Conservation (phyloP, 225 moss, liverwort and hornwort species). For the Pseudisothecium myosuroides region DNA sequence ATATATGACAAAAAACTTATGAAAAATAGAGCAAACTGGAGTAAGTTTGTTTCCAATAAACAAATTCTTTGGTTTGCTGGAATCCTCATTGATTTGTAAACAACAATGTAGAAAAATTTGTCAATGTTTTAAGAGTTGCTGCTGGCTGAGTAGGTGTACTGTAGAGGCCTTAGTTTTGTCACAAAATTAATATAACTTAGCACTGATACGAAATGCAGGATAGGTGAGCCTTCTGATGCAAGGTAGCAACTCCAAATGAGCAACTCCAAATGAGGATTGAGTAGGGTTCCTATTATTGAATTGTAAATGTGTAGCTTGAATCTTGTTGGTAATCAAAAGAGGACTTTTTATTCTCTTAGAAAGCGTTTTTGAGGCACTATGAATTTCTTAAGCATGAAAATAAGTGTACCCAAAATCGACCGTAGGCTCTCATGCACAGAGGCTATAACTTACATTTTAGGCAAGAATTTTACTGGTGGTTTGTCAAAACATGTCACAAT, state of each 20-base stretch:
- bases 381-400: not conserved
- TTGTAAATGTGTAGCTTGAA: no score
- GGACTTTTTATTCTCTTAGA: no score
- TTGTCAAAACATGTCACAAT: not conserved
- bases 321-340: not conserved
- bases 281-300: not conserved
- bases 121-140: no score
- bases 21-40: no score
- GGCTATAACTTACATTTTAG: not conserved
- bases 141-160: no score
- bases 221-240: not conserved
- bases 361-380: rapidly evolving
- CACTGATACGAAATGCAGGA: not conserved
- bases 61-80: not conserved
- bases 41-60: not conserved
- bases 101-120: no score
- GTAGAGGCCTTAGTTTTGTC: not conserved
- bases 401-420: not conserved
- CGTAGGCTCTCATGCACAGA: not conserved
- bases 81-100: not conserved
- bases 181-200: no score
- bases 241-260: not conserved
- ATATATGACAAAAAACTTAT: not conserved
- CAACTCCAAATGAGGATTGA: not conserved
- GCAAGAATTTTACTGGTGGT: no score